A percentile compares a stretch with the other conserved stretches of the same genome.
These are phyloP conservation scores for Tagetes patula DNA, from an alignment of 129 eudicot species.

Conservation along the genomic window DNA sequence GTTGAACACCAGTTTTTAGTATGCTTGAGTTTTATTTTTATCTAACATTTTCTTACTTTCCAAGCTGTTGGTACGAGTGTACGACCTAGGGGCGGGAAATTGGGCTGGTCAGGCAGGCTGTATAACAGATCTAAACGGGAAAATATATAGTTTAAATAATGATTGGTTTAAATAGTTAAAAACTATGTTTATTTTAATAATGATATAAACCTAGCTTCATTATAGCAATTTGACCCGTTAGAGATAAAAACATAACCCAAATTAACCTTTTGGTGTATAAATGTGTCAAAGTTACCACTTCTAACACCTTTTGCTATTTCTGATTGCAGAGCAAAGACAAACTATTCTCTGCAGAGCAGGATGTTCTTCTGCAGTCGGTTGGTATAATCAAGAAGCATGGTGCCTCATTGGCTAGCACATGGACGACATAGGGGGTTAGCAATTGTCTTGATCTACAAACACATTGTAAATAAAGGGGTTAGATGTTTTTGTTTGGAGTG, in stretches of 20 bases:
- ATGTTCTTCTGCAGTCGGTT: conserved; percentile 68
- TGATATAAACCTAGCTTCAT: not conserved
- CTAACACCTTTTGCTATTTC: conserved; percentile 8
- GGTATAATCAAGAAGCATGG: conserved; percentile 79
- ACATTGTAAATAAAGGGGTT: conserved; percentile 27
- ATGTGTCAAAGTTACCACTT: not conserved
- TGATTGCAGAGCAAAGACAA: conserved; percentile 56
- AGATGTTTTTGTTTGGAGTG: conserved; percentile 3
- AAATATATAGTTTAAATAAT: not conserved
- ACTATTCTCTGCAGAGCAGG: conserved; percentile 56
- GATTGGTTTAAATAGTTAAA: not conserved
- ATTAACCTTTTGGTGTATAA: not conserved
- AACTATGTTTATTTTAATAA: not conserved
- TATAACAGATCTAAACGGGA: not conserved
- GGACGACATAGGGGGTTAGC: conserved; percentile 28
- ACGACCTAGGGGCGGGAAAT: not conserved
- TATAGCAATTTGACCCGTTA: not conserved
- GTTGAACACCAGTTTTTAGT: not conserved
- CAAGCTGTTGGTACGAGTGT: conserved; percentile 1
- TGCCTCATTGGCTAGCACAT: conserved; percentile 51
- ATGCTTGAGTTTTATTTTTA: not conserved
- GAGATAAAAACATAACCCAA: not conserved
- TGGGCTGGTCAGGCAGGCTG: not conserved
- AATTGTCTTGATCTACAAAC: conserved; percentile 26
- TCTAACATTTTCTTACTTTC: not conserved